Evolutionary conservation across 2,329 filamentous ascomycete species (phyloP).

Genomic region (Pseudogymnoascus sp.): DNA sequence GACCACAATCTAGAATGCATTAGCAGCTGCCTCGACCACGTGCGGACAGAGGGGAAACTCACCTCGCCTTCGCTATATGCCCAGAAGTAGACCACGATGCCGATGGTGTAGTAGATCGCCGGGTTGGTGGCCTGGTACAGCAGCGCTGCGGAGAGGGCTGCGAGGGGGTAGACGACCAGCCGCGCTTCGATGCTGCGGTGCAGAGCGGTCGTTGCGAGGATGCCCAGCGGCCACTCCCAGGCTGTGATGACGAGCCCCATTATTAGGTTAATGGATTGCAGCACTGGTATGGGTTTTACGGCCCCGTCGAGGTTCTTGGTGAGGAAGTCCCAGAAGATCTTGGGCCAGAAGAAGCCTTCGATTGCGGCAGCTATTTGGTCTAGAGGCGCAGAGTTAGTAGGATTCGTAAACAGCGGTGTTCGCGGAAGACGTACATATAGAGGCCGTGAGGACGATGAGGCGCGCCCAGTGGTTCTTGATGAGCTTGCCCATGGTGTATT

Average conservation of each 20-base stretch:
- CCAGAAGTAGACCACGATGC: constrained; percentile 87
- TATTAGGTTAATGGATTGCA: constrained; percentile 85
- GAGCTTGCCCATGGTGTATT: constrained; percentile 73
- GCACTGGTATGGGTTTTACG: constrained; percentile 77
- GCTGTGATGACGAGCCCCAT: constrained; percentile 71
- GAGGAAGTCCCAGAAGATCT: constrained; percentile 96
- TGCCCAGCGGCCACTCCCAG: constrained; percentile 83
- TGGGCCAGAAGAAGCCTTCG: constrained; percentile 94
- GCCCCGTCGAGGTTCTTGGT: constrained; percentile 82
- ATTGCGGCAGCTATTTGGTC: constrained; percentile 82
- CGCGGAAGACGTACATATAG: constrained; percentile 39
- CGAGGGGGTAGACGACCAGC: constrained; percentile 74
- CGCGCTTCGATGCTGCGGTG: constrained; percentile 86
- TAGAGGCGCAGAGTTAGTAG: constrained; percentile 31
- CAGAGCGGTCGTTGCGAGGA: constrained; percentile 67
- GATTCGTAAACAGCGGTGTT: constrained; percentile 10
- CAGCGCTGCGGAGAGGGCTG: constrained; percentile 64
- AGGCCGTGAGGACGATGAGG: constrained; percentile 82
- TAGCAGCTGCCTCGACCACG: background rate
- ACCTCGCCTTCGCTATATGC: constrained; percentile 97
- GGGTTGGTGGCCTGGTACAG: constrained; percentile 91
- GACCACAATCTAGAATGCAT: background rate
- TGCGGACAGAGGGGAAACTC: constrained; percentile 12
- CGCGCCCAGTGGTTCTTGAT: constrained; percentile 99
- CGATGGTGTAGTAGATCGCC: constrained; percentile 85